Percentiles rank a stretch among this genome's conserved stretches.
Conservation (phyloP, 1,284 basidiomycete genomes). For the Chiua sp. region DNA sequence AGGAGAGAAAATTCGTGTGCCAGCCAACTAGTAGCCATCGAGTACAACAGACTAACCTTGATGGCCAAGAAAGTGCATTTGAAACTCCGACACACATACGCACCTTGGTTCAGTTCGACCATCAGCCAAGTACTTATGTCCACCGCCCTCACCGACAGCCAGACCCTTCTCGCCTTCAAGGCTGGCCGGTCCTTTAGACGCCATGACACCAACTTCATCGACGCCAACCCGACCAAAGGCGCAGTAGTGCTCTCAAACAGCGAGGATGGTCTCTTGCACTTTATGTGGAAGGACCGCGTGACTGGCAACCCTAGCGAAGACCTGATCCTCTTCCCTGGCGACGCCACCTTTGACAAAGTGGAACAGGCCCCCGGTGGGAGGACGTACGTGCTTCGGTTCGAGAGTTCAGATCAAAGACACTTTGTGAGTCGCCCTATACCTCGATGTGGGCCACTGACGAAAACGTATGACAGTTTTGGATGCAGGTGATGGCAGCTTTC, state of each 20-base stretch:
- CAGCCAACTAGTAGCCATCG: too few species aligned
- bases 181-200: constrained; percentile 77
- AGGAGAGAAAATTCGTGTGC: too few species aligned
- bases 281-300: constrained; percentile 75
- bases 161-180: constrained; percentile 74
- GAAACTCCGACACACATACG: constrained; percentile 28
- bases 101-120: too few species aligned
- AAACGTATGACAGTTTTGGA: constrained; percentile 67
- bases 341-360: constrained; percentile 78
- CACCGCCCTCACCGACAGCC: constrained; percentile 31
- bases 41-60: too few species aligned
- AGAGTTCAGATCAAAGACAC: constrained; percentile 78
- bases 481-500: constrained; percentile 62
- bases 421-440: constrained; percentile 60
- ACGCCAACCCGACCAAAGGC: constrained; percentile 71
- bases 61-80: neutral
- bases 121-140: constrained; percentile 27
- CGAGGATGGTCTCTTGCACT: constrained; percentile 78
- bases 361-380: constrained; percentile 63
- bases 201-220: constrained; percentile 67
- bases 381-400: constrained; percentile 81
- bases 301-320: constrained; percentile 72
- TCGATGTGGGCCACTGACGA: constrained; percentile 4
- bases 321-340: constrained; percentile 77
- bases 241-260: constrained; percentile 67